A percentile compares a stretch with the other conserved stretches of the same genome.
Conservation (phyloP, 2,329 filamentous ascomycete genomes). For the Graphilbum sp. region DNA sequence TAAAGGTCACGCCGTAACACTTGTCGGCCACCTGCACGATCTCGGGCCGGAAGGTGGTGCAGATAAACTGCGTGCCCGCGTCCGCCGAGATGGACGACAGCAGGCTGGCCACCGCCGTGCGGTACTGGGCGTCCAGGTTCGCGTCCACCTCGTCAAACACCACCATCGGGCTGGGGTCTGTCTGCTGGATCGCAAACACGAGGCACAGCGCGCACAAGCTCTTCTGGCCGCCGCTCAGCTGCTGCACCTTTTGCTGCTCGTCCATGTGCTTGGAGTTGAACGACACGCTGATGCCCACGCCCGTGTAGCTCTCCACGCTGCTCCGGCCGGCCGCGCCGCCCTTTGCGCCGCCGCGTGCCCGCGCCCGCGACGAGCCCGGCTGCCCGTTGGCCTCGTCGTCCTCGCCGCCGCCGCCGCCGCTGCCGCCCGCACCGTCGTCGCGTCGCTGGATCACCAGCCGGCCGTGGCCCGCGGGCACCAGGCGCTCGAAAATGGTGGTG, state of each 20-base stretch:
- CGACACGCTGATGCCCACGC: slow-evolving; percentile 90
- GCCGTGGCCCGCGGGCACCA: slow-evolving; percentile 86
- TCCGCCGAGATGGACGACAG: slow-evolving; percentile 60
- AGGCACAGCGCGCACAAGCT: slow-evolving; percentile 95
- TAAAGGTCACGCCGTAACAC: slow-evolving; percentile 91
- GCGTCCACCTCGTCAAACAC: slow-evolving; percentile 99
- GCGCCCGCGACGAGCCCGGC: slow-evolving; percentile 39
- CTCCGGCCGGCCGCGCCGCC: slow-evolving; percentile 23
- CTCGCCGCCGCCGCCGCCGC: slow-evolving; percentile 46
- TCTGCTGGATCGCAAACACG: slow-evolving; percentile 97
- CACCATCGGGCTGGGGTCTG: slow-evolving; percentile 94
- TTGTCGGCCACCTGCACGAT: slow-evolving; percentile 93
- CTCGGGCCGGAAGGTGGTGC: slow-evolving; percentile 94
- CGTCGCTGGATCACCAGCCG: slow-evolving; percentile 85
- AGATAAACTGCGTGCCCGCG: slow-evolving; percentile 72
- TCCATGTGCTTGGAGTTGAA: slow-evolving; percentile 95
- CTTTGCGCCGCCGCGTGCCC: slow-evolving; percentile 16
- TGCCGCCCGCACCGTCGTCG: slow-evolving; percentile 59
- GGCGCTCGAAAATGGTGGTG: slow-evolving; percentile 78
- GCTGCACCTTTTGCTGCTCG: slow-evolving; percentile 94
- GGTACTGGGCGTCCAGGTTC: slow-evolving; percentile 94
- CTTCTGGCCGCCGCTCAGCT: slow-evolving; percentile 94
- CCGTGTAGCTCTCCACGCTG: slow-evolving; percentile 84
- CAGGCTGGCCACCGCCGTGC: slow-evolving; percentile 84
- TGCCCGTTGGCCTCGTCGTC: slow-evolving; percentile 44